These are phyloP conservation scores for Lasiosphaeriaceae sp. DNA, from an alignment of 495 filamentous ascomycete genomes.

Conservation along the genomic window DNA sequence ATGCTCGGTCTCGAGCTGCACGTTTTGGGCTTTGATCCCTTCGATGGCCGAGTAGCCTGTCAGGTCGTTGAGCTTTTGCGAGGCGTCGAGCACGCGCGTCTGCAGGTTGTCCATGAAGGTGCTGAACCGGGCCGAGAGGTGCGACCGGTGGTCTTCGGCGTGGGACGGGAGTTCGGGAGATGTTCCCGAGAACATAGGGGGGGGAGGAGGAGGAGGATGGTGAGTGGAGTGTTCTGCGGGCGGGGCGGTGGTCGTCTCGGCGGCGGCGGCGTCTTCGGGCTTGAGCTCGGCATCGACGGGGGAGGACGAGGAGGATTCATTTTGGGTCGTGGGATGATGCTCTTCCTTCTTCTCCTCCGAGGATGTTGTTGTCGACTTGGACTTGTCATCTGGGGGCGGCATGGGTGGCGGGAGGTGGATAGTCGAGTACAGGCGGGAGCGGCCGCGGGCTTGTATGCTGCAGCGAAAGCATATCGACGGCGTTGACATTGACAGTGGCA, in stretches of 20 bases:
- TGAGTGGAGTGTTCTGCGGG: neutral
- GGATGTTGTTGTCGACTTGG: neutral
- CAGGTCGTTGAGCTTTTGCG: slow-evolving; percentile 84
- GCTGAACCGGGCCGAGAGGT: slow-evolving; percentile 68
- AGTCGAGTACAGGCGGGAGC: slow-evolving; percentile 16
- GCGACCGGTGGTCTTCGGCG: slow-evolving; percentile 65
- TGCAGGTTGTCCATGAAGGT: slow-evolving; percentile 85
- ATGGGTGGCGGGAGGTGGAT: neutral
- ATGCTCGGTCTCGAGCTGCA: slow-evolving; percentile 62
- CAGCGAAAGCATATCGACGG: slow-evolving; percentile 12
- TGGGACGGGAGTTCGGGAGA: slow-evolving; percentile 66
- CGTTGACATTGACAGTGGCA: neutral
- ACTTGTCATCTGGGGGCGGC: neutral
- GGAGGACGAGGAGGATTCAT: neutral
- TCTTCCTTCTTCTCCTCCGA: neutral
- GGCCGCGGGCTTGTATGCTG: slow-evolving; percentile 3
- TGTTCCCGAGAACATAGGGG: neutral
- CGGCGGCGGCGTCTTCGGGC: neutral
- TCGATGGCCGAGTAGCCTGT: slow-evolving; percentile 96
- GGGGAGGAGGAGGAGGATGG: neutral
- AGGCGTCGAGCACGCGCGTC: slow-evolving; percentile 75
- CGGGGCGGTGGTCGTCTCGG: neutral
- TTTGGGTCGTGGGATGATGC: neutral
- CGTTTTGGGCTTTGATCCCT: slow-evolving; percentile 71
- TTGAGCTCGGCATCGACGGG: neutral